Evolutionary conservation across 2,329 filamentous ascomycete genomes (phyloP).

Genomic region (Phialocephala sp.): DNA sequence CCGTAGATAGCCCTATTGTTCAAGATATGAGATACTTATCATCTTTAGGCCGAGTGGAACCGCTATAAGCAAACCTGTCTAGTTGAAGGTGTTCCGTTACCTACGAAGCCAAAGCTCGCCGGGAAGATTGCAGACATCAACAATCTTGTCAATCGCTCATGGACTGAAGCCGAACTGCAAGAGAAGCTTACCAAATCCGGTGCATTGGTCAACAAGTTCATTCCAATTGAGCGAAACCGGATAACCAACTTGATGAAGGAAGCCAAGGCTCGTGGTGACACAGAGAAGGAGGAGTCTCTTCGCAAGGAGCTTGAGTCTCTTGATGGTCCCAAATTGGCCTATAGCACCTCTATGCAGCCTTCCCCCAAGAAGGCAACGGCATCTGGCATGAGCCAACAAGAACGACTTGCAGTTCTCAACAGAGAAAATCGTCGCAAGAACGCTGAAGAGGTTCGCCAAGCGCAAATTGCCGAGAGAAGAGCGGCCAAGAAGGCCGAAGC

Average conservation of each 20-base stretch:
- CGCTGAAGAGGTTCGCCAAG: slow-evolving; percentile 87
- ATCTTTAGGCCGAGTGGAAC: slow-evolving; percentile 72
- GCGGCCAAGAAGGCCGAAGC: slow-evolving; percentile 64
- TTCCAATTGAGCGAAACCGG: slow-evolving; percentile 70
- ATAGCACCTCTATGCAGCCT: slow-evolving; percentile 65
- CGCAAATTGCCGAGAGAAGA: slow-evolving; percentile 81
- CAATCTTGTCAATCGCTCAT: slow-evolving; percentile 75
- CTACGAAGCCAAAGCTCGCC: slow-evolving; percentile 71
- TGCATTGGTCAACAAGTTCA: slow-evolving; percentile 68
- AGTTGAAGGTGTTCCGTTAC: slow-evolving; percentile 73
- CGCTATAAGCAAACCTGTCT: slow-evolving; percentile 79
- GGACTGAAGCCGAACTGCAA: slow-evolving; percentile 83
- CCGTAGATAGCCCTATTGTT: slow-evolving; percentile 39
- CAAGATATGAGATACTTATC: slow-evolving; percentile 24
- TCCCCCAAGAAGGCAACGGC: slow-evolving; percentile 55
- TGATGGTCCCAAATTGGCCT: slow-evolving; percentile 74
- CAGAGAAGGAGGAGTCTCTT: slow-evolving; percentile 58
- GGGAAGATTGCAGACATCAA: slow-evolving; percentile 84
- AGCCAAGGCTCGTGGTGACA: slow-evolving; percentile 68
- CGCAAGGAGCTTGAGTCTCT: slow-evolving; percentile 67
- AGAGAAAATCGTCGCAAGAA: slow-evolving; percentile 83
- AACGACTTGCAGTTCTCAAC: slow-evolving; percentile 84
- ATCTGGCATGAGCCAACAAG: slow-evolving; percentile 70
- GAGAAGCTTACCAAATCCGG: slow-evolving; percentile 77
- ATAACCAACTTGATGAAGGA: slow-evolving; percentile 69